Evolutionary conservation across 169 alveolate genomes (phyloP).

Genomic region (Plasmodium falciparum): DNA sequence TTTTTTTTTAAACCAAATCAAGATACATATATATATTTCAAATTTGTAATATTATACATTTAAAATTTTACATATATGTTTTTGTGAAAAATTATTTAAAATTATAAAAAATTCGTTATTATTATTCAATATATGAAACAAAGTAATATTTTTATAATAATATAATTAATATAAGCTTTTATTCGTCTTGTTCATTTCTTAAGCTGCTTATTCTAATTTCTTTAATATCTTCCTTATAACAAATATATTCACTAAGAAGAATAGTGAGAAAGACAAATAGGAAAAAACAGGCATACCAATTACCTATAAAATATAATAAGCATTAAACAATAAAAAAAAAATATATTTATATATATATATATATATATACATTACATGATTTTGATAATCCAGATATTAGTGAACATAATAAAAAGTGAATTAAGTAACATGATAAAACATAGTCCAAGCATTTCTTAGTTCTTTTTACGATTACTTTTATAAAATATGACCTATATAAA

Average conservation of each 20-base stretch:
- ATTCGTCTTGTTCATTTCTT: not conserved
- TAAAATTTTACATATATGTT: no score
- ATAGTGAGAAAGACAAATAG: conserved; percentile 10
- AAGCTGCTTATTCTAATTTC: conserved; percentile 28
- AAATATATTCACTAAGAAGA: conserved; percentile 12
- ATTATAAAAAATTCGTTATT: no score
- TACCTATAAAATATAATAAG: not conserved
- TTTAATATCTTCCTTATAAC: conserved; percentile 26
- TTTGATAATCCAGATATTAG: conserved; percentile 5
- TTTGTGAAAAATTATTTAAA: no score
- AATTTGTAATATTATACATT: no score
- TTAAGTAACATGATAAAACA: conserved; percentile 10
- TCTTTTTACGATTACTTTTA: conserved; percentile 15
- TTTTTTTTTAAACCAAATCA: no score
- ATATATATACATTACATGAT: conserved; percentile 10
- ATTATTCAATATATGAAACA: no score
- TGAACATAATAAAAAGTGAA: conserved; percentile 8
- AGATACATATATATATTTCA: no score
- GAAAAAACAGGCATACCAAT: conserved; percentile 24
- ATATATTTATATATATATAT: not conserved
- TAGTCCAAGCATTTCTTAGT: conserved; percentile 35
- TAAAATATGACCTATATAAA: conserved; percentile 1
- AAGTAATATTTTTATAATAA: not conserved
- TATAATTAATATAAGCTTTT: not conserved
- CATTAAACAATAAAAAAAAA: not conserved